These are phyloP conservation scores for Cinnamomum chago DNA, from an alignment of 164 flowering plant genomes.

Conservation along the genomic window DNA sequence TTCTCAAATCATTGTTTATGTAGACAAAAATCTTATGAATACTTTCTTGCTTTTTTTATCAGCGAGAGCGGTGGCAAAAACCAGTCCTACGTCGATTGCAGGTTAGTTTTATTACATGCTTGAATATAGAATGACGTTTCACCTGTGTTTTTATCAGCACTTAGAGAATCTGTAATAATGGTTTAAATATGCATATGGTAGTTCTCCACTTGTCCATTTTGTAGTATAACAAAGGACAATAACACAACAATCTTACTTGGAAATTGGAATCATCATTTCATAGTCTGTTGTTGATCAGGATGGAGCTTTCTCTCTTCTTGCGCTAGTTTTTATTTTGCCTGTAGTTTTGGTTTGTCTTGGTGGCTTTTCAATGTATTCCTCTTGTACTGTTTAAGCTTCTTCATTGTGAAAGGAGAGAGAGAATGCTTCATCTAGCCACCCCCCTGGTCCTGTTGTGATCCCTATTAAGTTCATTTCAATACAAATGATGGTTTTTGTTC, in stretches of 20 bases:
- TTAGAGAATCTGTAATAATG: neutral
- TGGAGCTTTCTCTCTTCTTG: no score
- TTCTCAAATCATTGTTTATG: neutral
- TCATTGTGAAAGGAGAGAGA: no score
- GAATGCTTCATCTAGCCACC: neutral
- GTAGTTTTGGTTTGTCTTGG: no score
- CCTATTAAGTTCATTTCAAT: neutral
- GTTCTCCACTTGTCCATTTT: neutral
- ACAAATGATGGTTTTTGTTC: neutral
- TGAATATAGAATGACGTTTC: neutral
- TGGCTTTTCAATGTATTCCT: no score
- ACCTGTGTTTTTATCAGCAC: neutral
- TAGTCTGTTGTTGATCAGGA: no score
- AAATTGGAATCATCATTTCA: neutral
- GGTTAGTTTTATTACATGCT: conserved; percentile 38
- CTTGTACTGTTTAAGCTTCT: no score
- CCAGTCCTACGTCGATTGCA: conserved; percentile 91
- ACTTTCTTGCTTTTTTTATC: conserved; percentile 15
- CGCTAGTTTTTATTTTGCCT: no score
- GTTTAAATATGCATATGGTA: neutral
- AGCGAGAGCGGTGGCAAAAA: conserved; percentile 97
- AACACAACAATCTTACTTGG: neutral
- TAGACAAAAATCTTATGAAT: neutral
- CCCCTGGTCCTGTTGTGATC: neutral
- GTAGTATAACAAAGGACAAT: neutral